Percentiles rank a stretch among this genome's conserved stretches.
phyloP scores from a whole-genome alignment of 768 basidiomycete genomes.

The Lyophyllum decastes region DNA sequence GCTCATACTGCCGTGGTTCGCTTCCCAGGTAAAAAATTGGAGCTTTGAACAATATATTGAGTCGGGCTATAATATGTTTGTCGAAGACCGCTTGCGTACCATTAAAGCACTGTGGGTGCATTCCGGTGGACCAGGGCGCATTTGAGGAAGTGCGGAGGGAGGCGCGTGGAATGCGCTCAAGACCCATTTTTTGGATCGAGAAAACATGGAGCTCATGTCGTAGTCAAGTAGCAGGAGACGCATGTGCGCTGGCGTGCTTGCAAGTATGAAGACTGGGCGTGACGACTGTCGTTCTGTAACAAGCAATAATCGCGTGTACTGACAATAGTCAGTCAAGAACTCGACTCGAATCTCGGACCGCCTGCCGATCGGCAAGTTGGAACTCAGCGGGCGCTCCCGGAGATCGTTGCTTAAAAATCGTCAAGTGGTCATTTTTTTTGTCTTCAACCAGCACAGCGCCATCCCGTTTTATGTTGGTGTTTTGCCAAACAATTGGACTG shows the following conservation, averaged over 20 bases:
- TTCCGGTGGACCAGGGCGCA: slow-evolving; percentile 64
- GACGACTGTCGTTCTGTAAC: neutral
- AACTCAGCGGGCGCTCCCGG: slow-evolving; percentile 22
- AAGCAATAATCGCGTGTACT: neutral
- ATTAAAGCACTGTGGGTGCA: slow-evolving; percentile 61
- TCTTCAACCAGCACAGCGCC: slow-evolving; percentile 45
- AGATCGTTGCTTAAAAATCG: neutral
- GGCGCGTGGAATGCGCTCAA: slow-evolving; percentile 17
- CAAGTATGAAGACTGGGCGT: neutral
- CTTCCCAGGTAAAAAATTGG: slow-evolving; percentile 90
- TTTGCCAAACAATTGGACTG: slow-evolving; percentile 55
- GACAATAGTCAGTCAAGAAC: no score
- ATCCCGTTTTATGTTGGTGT: slow-evolving; percentile 56
- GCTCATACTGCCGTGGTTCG: slow-evolving; percentile 53
- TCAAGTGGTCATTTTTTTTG: slow-evolving; percentile 17
- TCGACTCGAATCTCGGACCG: no score
- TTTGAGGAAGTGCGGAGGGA: slow-evolving; percentile 50
- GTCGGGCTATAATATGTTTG: neutral
- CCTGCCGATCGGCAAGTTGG: neutral
- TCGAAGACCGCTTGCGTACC: slow-evolving; percentile 40
- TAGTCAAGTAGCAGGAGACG: neutral
- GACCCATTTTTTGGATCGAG: slow-evolving; percentile 31
- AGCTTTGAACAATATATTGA: slow-evolving; percentile 41
- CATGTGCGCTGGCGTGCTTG: neutral
- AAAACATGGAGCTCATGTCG: slow-evolving; percentile 26